phyloP scores from a whole-genome alignment of 1,284 basidiomycete species.

The Ganoderma meredithae region DNA sequence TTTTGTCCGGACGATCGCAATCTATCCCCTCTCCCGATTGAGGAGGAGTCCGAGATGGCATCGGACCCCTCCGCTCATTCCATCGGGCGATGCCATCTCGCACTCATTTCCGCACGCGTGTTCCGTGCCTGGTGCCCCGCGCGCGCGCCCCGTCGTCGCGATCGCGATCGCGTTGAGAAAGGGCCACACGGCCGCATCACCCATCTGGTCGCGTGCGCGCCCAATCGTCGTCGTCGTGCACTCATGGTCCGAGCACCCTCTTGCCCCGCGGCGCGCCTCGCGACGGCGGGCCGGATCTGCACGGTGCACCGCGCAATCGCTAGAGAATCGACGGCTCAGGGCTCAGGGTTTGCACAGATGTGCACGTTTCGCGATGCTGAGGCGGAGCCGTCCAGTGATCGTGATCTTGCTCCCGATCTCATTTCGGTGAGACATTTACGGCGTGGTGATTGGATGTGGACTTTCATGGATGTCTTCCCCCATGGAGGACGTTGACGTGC shows the following conservation, averaged over 20 bases:
- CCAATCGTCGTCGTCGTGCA: not conserved
- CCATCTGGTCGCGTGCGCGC: not conserved
- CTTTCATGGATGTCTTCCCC: not conserved
- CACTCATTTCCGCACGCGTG: not conserved
- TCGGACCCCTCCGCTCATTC: not conserved
- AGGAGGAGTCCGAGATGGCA: not conserved
- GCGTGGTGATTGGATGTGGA: not conserved
- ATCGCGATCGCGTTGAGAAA: not conserved
- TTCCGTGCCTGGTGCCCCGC: not conserved
- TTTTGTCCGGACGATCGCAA: not conserved
- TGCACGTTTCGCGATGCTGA: not conserved
- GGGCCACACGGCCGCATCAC: not conserved
- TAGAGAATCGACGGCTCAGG: no score
- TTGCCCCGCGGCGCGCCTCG: not conserved
- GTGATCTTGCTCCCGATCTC: not conserved
- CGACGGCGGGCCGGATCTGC: not conserved
- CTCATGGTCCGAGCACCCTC: not conserved
- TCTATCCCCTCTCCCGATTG: not conserved
- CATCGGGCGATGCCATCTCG: conserved; percentile 3
- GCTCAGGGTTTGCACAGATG: not conserved
- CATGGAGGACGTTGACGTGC: not conserved
- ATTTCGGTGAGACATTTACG: not conserved
- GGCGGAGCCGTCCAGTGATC: not conserved
- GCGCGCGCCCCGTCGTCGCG: not conserved
- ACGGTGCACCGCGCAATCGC: not conserved